phyloP scores from a whole-genome alignment of 768 basidiomycete species.

The Dacryopinax primogenitus region DNA sequence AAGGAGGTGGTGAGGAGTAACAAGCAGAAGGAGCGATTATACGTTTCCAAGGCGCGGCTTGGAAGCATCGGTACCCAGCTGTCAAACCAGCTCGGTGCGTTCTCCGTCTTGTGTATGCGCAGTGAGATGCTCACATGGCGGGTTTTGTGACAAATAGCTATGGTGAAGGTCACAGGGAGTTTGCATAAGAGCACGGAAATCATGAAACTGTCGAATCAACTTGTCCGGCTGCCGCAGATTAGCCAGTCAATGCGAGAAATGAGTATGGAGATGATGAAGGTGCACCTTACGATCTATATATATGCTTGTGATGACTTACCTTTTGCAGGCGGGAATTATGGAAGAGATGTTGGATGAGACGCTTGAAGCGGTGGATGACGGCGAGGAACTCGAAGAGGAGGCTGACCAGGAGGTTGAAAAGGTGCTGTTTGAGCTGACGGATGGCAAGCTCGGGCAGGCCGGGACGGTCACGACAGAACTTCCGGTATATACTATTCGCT shows the following conservation, averaged over 20 bases:
- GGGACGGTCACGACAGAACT: slow-evolving; percentile 57
- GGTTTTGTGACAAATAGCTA: no score
- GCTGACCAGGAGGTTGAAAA: slow-evolving; percentile 97
- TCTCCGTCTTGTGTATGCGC: background rate
- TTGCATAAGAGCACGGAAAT: slow-evolving; percentile 97
- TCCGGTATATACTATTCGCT: slow-evolving; percentile 44
- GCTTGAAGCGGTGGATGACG: slow-evolving; percentile 70
- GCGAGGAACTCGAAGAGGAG: slow-evolving; percentile 90
- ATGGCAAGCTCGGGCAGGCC: slow-evolving; percentile 86
- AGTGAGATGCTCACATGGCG: background rate
- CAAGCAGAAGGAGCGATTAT: slow-evolving; percentile 85
- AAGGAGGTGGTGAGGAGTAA: slow-evolving; percentile 87
- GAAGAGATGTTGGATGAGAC: slow-evolving; percentile 97
- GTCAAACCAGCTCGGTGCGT: slow-evolving; percentile 79
- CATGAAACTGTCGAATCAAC: slow-evolving; percentile 91
- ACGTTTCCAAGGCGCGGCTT: slow-evolving; percentile 83
- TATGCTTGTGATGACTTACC: background rate
- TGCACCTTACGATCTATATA: slow-evolving; percentile 25
- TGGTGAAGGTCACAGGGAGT: slow-evolving; percentile 94
- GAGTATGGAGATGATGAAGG: slow-evolving; percentile 99
- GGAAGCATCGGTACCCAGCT: slow-evolving; percentile 84
- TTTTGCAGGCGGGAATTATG: slow-evolving; percentile 77
- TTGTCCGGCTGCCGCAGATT: slow-evolving; percentile 85
- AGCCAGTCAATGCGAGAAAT: slow-evolving; percentile 90
- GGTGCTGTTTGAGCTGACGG: slow-evolving; percentile 85